These are phyloP conservation scores for Aureobasidium sp. DNA, from an alignment of 2,329 filamentous ascomycete species.

Conservation along the genomic window DNA sequence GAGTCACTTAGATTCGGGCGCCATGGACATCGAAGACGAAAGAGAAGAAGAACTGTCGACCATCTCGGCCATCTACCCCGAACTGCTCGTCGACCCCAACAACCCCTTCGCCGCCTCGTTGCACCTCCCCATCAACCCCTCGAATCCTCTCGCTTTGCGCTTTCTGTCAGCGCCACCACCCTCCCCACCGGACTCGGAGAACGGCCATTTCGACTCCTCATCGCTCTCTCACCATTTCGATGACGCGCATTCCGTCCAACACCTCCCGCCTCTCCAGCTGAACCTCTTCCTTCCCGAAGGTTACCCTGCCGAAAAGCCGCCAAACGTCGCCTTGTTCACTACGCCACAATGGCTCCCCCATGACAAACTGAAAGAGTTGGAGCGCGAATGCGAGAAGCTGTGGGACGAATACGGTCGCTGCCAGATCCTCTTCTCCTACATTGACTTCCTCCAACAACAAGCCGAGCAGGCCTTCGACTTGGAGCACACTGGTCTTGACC, in stretches of 20 bases:
- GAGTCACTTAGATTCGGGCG: not conserved
- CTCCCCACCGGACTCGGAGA: conserved; percentile 34
- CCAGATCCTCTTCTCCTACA: conserved; percentile 50
- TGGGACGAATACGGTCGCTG: conserved; percentile 54
- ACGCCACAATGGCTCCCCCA: conserved; percentile 45
- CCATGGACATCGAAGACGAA: conserved; percentile 40
- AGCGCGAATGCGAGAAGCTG: conserved; percentile 38
- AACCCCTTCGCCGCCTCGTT: conserved; percentile 43
- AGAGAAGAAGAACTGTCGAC: conserved; percentile 50
- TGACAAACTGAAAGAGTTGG: conserved; percentile 35
- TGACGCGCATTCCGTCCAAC: conserved; percentile 16
- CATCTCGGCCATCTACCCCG: conserved; percentile 54
- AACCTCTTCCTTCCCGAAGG: conserved; percentile 44
- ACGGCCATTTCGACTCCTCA: conserved; percentile 11
- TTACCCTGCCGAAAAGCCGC: conserved; percentile 47
- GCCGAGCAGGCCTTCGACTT: conserved; percentile 48
- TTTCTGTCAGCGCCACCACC: conserved; percentile 24
- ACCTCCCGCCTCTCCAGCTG: conserved; percentile 49
- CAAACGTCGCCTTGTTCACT: conserved; percentile 41
- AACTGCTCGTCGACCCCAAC: conserved; percentile 42
- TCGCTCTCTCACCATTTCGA: not conserved
- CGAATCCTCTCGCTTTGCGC: conserved; percentile 41
- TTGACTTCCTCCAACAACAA: conserved; percentile 51
- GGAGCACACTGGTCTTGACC: conserved; percentile 35
- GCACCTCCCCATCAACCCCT: conserved; percentile 47